Percentiles rank a stretch among this genome's conserved stretches.
These are phyloP conservation scores for Citrus mangshanensis DNA, from an alignment of 345 rosid genomes.

Conservation along the genomic window DNA sequence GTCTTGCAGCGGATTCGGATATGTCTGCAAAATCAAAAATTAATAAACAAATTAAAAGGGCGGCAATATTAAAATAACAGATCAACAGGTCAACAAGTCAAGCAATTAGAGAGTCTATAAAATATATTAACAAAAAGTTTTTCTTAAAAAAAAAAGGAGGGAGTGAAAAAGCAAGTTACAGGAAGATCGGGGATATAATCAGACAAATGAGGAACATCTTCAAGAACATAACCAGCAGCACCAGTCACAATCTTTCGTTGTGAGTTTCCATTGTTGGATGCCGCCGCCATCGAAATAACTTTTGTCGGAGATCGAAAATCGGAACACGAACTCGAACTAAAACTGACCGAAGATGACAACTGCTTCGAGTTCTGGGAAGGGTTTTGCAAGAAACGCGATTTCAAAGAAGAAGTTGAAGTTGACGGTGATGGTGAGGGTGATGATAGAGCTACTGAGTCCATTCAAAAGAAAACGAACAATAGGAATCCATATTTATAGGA, in stretches of 20 bases:
- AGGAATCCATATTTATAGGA: constrained; percentile 42
- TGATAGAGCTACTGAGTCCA: constrained; percentile 26
- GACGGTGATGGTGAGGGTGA: constrained; percentile 6
- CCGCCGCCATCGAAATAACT: constrained; percentile 18
- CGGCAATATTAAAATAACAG: neutral
- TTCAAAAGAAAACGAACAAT: constrained; percentile 15
- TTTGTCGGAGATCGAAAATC: neutral
- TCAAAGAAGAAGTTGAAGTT: constrained; percentile 12
- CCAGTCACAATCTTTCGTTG: constrained; percentile 57
- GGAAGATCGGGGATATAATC: constrained; percentile 79
- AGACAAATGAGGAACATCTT: constrained; percentile 88
- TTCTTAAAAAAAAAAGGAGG: neutral
- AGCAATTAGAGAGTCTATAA: neutral
- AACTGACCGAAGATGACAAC: constrained; percentile 12
- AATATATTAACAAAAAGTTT: too few species aligned
- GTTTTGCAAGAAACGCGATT: constrained; percentile 13
- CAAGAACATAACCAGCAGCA: constrained; percentile 67
- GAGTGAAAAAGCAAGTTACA: constrained; percentile 30
- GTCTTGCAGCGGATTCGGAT: constrained; percentile 79
- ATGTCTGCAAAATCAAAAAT: constrained; percentile 46
- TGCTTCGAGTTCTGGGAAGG: constrained; percentile 5
- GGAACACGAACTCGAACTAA: constrained; percentile 12
- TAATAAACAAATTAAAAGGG: neutral
- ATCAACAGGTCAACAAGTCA: neutral
- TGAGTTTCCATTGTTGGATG: neutral